phyloP scores from a whole-genome alignment of 164 flowering plant genomes.

The Amborella trichopoda region DNA sequence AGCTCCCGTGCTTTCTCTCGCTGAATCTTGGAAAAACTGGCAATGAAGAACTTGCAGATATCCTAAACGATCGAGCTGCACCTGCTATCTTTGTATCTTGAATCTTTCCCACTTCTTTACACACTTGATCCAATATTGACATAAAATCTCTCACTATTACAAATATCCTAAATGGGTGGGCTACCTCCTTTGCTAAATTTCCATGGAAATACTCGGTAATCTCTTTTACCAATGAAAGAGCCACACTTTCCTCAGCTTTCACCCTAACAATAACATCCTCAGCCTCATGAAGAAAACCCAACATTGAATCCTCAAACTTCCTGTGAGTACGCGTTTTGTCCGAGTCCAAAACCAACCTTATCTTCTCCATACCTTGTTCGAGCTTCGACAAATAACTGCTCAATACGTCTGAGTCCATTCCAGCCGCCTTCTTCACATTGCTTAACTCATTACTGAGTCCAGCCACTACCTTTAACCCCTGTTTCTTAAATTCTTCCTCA shows the following conservation, averaged over 20 bases:
- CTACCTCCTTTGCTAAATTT: slow-evolving; percentile 78
- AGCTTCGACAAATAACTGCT: slow-evolving; percentile 78
- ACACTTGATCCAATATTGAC: slow-evolving; percentile 72
- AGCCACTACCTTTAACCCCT: slow-evolving; percentile 74
- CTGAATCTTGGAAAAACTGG: slow-evolving; percentile 70
- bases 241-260: slow-evolving; percentile 58
- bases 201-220: slow-evolving; percentile 93
- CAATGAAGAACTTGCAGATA: slow-evolving; percentile 59
- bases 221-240: slow-evolving; percentile 63
- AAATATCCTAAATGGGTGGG: slow-evolving; percentile 87
- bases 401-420: slow-evolving; percentile 88
- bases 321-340: slow-evolving; percentile 38
- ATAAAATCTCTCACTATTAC: slow-evolving; percentile 93
- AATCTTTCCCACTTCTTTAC: slow-evolving; percentile 80
- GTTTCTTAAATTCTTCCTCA: slow-evolving; percentile 33
- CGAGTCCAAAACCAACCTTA: slow-evolving; percentile 37
- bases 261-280: slow-evolving; percentile 50
- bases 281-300: slow-evolving; percentile 53
- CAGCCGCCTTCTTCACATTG: slow-evolving; percentile 85
- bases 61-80: slow-evolving; percentile 69
- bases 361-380: slow-evolving; percentile 71
- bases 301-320: slow-evolving; percentile 63
- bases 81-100: slow-evolving; percentile 59
- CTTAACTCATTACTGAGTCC: slow-evolving; percentile 69
- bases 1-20: slow-evolving; percentile 35